Base-by-base conservation (phyloP, 192 early-diverging fungal species). In the Fimicolochytrium jonesii region DNA sequence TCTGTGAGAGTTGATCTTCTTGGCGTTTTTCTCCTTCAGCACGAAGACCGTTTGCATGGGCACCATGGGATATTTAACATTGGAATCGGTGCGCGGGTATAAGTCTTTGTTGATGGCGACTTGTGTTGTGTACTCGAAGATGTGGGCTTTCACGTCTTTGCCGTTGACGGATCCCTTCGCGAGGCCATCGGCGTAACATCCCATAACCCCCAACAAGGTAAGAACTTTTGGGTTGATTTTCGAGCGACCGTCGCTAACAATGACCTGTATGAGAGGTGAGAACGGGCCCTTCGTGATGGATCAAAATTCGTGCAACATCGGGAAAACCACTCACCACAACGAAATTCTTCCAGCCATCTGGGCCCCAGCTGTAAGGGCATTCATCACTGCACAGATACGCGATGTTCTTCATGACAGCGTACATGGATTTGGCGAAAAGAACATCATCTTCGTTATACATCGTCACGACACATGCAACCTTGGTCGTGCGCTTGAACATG, bases 241-340 rank as follows among this genome's bases (percentile, higher is more conserved):
- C n/a, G 78, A 66, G 26, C 87, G 73, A 51, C 90, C 90, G 59
- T 92, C 90, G 2, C 89, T 82, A 2, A 92, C 88, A 56, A 89
- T 80, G 34, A 55, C 17, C n/a, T n/a, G n/a, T n/a, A n/a, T n/a
- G n/a, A n/a, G n/a, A n/a, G n/a, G n/a, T n/a, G n/a, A n/a, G n/a
- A n/a, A n/a, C n/a, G n/a, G n/a, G n/a, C n/a, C n/a, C n/a, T n/a
- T n/a, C n/a, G n/a, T n/a, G n/a, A n/a, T n/a, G n/a, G n/a, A n/a
- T n/a, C n/a, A n/a, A n/a, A n/a, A n/a, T n/a, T n/a, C n/a, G n/a
- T n/a, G n/a, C n/a, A n/a, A n/a, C n/a, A n/a, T n/a, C n/a, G n/a
- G n/a, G n/a, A n/a, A n/a, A n/a, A n/a, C n/a, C n/a, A n/a, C n/a
- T n/a, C 20, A 66, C 71, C 0, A 89, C 83, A 30, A 88, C 85